A percentile compares a stretch with the other conserved stretches of the same genome.
phyloP scores from a whole-genome alignment of 805 yeast species.

The Sporopachydermia lactativora region DNA sequence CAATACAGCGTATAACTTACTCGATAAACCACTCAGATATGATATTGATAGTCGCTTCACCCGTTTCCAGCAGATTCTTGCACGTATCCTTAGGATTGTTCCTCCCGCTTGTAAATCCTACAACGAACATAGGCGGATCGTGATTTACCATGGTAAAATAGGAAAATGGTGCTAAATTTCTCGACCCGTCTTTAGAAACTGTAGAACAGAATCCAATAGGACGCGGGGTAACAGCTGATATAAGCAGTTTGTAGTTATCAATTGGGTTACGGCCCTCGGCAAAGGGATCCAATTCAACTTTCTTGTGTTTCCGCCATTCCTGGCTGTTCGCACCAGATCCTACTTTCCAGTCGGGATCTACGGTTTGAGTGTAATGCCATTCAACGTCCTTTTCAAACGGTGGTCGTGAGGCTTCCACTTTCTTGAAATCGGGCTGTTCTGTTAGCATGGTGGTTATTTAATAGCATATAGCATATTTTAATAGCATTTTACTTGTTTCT shows the following conservation, averaged over 20 bases:
- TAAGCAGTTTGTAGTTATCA: constrained; percentile 35
- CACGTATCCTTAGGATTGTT: constrained; percentile 35
- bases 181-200: constrained; percentile 25
- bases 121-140: constrained; percentile 45
- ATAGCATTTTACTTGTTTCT: no score
- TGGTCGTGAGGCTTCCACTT: constrained; percentile 13
- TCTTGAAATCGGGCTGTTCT: constrained; percentile 13
- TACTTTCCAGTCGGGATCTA: constrained; percentile 26
- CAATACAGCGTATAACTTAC: background rate
- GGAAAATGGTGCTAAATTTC: constrained; percentile 49
- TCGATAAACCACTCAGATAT: constrained; percentile 44
- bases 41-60: constrained; percentile 41
- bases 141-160: constrained; percentile 31
- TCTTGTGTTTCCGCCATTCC: constrained; percentile 31
- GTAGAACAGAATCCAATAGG: constrained; percentile 49
- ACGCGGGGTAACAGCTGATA: constrained; percentile 42
- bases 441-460: no score
- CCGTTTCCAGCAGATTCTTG: constrained; percentile 32
- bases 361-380: constrained; percentile 14
- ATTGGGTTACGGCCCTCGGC: constrained; percentile 24
- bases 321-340: constrained; percentile 33
- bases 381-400: constrained; percentile 10
- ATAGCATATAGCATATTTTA: no score
- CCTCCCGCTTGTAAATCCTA: constrained; percentile 31
- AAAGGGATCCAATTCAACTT: constrained; percentile 35